phyloP scores from a whole-genome alignment of 345 rosid genomes.

The Salix arbutifolia region DNA sequence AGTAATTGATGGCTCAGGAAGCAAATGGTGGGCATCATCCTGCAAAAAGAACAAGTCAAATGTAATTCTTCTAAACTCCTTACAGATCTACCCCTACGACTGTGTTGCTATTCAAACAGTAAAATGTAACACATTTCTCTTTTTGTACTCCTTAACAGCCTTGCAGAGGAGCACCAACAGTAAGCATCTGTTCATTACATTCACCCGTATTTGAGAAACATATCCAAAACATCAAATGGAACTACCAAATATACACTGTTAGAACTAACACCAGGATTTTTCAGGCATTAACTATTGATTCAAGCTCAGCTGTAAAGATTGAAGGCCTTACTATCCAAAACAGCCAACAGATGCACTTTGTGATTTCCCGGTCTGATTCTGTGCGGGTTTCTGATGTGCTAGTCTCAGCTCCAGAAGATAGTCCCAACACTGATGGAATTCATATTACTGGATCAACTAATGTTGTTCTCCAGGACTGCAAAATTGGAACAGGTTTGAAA shows the following conservation, averaged over 20 bases:
- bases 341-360: slow-evolving; percentile 92
- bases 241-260: slow-evolving; percentile 1
- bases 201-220: slow-evolving; percentile 8
- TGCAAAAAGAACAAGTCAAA: slow-evolving; percentile 28
- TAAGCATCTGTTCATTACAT: slow-evolving; percentile 30
- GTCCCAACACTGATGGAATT: slow-evolving; percentile 97
- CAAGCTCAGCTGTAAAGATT: slow-evolving; percentile 67
- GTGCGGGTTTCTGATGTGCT: slow-evolving; percentile 59
- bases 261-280: slow-evolving; percentile 23
- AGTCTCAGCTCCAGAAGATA: slow-evolving; percentile 79
- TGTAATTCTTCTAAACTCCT: slow-evolving; percentile 33
- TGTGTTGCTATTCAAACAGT: background rate
- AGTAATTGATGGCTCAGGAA: too few relatives aligned
- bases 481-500: slow-evolving; percentile 86
- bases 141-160: slow-evolving; percentile 56
- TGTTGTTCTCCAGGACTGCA: slow-evolving; percentile 74
- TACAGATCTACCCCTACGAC: background rate
- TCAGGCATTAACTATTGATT: slow-evolving; percentile 91
- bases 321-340: slow-evolving; percentile 75
- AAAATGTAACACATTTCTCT: slow-evolving; percentile 23
- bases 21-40: too few relatives aligned
- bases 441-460: slow-evolving; percentile 80
- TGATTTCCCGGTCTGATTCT: slow-evolving; percentile 59
- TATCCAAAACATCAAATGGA: slow-evolving; percentile 2
- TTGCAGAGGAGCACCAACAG: slow-evolving; percentile 88